Evolutionary conservation across 805 yeast genomes (phyloP).

Genomic region (Myxozyma udenii): DNA sequence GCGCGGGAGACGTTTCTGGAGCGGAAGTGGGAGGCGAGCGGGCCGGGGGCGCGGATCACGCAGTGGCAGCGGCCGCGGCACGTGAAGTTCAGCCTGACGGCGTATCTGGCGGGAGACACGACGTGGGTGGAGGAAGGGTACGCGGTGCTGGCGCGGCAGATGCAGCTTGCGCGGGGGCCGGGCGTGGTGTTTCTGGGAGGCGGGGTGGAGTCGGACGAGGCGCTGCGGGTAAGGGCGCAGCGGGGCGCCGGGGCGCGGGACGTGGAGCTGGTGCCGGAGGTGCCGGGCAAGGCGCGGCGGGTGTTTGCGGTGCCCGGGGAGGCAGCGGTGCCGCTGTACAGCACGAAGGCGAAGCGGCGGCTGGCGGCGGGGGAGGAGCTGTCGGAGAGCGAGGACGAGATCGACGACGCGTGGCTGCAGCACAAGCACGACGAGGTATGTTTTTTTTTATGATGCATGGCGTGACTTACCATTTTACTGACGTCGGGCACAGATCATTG

Average conservation of each 20-base stretch:
- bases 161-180: neutral
- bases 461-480: neutral
- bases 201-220: neutral
- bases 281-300: slow-evolving; percentile 20
- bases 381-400: slow-evolving; percentile 26
- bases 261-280: slow-evolving; percentile 21
- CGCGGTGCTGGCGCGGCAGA: slow-evolving; percentile 4
- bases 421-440: slow-evolving; percentile 25
- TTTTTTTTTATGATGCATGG: neutral
- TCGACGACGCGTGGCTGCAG: slow-evolving; percentile 21
- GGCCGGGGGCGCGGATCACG: slow-evolving; percentile 11
- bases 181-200: neutral
- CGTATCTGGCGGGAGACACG: slow-evolving; percentile 15
- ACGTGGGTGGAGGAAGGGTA: slow-evolving; percentile 22
- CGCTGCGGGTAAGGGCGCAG: neutral
- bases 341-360: slow-evolving; percentile 19
- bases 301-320: slow-evolving; percentile 17
- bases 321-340: slow-evolving; percentile 10
- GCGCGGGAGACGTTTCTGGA: slow-evolving; percentile 15
- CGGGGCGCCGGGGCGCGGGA: neutral
- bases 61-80: slow-evolving; percentile 22
- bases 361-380: slow-evolving; percentile 19
- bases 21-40: neutral
- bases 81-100: slow-evolving; percentile 8
- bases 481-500: slow-evolving; percentile 24